Evolutionary conservation across 495 filamentous ascomycete species (phyloP).

Genomic region (Neurospora sublineolata): DNA sequence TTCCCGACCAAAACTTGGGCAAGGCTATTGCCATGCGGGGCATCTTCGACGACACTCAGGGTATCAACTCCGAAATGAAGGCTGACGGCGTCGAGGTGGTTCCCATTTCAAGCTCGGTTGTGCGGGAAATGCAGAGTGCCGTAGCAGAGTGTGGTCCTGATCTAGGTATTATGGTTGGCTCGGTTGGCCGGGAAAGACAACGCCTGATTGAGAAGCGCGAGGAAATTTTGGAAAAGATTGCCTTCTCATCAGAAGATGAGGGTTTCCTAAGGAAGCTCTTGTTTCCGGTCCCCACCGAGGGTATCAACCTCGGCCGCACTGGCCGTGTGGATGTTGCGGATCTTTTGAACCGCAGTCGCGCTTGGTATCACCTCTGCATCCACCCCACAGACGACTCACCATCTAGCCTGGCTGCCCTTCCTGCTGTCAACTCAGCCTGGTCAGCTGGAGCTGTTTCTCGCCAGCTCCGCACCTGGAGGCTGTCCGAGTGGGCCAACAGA

Average conservation of each 20-base stretch:
- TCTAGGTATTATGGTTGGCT: constrained; percentile 60
- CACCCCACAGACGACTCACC: constrained; percentile 85
- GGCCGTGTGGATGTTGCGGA: constrained; percentile 65
- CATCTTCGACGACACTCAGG: constrained; percentile 82
- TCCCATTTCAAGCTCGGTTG: constrained; percentile 59
- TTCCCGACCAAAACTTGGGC: constrained; percentile 66
- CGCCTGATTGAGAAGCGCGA: constrained; percentile 71
- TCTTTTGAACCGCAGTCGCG: constrained; percentile 65
- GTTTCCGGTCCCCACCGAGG: constrained; percentile 64
- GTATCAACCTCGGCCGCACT: constrained; percentile 57
- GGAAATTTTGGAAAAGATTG: constrained; percentile 74
- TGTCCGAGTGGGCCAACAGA: constrained; percentile 93
- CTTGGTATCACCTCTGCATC: constrained; percentile 90
- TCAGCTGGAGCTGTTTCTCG: constrained; percentile 84
- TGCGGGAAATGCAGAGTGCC: constrained; percentile 74
- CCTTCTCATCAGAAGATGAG: constrained; percentile 65
- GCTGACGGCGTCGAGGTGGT: constrained; percentile 73
- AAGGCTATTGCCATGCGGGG: constrained; percentile 78
- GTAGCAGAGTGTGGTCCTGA: constrained; percentile 70
- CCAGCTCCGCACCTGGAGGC: constrained; percentile 82
- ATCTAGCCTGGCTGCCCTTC: constrained; percentile 49
- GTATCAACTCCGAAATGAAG: constrained; percentile 95
- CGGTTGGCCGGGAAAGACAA: constrained; percentile 58
- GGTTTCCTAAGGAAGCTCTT: constrained; percentile 76
- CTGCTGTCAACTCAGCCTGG: constrained; percentile 61